Evolutionary conservation across 2,329 filamentous ascomycete genomes (phyloP), one percentile per base, ranked within the genome.

Genomic region (Claviceps africana): DNA sequence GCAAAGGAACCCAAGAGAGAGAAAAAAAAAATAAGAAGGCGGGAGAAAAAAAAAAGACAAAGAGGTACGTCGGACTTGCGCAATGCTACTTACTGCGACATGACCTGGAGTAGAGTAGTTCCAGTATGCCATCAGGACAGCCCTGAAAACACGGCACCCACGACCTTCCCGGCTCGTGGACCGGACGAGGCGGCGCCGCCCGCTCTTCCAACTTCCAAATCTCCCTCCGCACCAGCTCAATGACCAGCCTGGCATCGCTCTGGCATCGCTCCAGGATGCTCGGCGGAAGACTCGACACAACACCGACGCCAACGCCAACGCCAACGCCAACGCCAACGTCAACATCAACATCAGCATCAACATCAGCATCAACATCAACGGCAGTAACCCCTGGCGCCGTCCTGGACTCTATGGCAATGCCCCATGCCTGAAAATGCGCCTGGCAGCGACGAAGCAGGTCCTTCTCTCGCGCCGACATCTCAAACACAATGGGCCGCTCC

Each of bases 231-330:
- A 97, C 69, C 11, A 97, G 69, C 4, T 87, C 79, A 30, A 88
- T 79, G 1, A 91, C 69, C 1, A 95, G 66, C 7, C 77, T 75
- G 0, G 88, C 86, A 51, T 95, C 83, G 4, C 75, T 62, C 39
- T 77, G 77, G 64, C 89, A 95, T 46, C 90, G 78, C 61, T 94
- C 87, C 0, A 78, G 68, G 48, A 97, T 89, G 31, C 77, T 76
- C 0, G 78, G 74, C 0, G 91, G 91, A 0, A 97, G 71, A 2
- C 72, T 68, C 1, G 65, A 69, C 0, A 93, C 72, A 21, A 47
- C 21, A 15, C 7, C 42, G 25, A 25, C 13, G 25, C 42, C 43
- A 13, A 15, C 15, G 17, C 6, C 39, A 42, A 19, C 19, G 6
- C 1, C 43, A 4, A n/a, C n/a, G n/a, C n/a, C n/a, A n/a, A n/a